phyloP scores from a whole-genome alignment of 495 filamentous ascomycete genomes.

The Pyronema domesticum region DNA sequence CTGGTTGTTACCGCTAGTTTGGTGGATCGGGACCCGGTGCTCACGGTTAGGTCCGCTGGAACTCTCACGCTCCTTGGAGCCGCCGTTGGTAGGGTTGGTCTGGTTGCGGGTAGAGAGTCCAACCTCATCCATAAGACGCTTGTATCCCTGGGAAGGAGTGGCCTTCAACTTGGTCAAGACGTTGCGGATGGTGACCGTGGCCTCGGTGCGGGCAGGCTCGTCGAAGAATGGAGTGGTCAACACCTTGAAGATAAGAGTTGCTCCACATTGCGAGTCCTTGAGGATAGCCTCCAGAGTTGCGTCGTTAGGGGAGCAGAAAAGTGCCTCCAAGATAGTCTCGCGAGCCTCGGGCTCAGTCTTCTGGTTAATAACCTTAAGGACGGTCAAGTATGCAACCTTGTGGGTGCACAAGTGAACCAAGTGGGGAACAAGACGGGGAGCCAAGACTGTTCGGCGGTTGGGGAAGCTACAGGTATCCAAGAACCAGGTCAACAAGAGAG shows the following conservation, averaged over 20 bases:
- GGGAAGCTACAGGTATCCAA: slow-evolving; percentile 96
- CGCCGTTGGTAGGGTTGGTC: slow-evolving; percentile 14
- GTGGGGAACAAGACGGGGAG: slow-evolving; percentile 82
- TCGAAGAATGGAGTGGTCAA: slow-evolving; percentile 96
- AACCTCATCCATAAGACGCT: slow-evolving; percentile 95
- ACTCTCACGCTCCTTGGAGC: slow-evolving; percentile 1
- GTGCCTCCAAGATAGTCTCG: slow-evolving; percentile 75
- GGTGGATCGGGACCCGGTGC: slow-evolving; percentile 6
- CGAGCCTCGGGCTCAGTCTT: slow-evolving; percentile 84
- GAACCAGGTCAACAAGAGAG: slow-evolving; percentile 90
- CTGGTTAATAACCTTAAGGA: slow-evolving; percentile 97
- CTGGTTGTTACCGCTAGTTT: slow-evolving; percentile 14
- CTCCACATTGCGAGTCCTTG: slow-evolving; percentile 77
- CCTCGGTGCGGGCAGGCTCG: slow-evolving; percentile 68
- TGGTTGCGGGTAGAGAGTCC: slow-evolving; percentile 47
- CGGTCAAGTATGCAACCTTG: slow-evolving; percentile 94
- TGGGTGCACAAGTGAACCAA: slow-evolving; percentile 96
- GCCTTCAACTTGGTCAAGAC: slow-evolving; percentile 82
- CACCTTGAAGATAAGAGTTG: slow-evolving; percentile 94
- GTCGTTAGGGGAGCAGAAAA: slow-evolving; percentile 88
- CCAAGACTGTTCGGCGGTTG: slow-evolving; percentile 74
- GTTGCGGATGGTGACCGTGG: slow-evolving; percentile 77
- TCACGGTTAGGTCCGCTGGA: slow-evolving; percentile 10
- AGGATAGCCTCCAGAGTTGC: slow-evolving; percentile 79
- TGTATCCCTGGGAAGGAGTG: slow-evolving; percentile 87